phyloP scores from a whole-genome alignment of 345 rosid species.

The Aurinia saxatilis region DNA sequence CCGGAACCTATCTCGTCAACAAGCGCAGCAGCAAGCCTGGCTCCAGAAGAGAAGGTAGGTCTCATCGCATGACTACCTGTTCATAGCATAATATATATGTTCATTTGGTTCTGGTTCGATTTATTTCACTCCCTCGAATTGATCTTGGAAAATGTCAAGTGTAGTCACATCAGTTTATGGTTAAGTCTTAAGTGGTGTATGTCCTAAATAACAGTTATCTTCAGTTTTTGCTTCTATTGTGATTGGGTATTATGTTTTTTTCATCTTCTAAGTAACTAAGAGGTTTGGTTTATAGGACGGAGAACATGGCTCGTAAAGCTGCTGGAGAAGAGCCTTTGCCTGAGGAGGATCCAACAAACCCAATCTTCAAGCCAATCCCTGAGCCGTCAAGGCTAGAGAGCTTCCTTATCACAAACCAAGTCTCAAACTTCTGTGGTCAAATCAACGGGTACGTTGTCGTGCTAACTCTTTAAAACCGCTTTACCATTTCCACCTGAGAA shows the following conservation, averaged over 20 bases:
- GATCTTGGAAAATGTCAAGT: too few species aligned
- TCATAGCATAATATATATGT: background rate
- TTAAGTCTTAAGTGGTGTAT: too few species aligned
- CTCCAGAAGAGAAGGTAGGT: constrained; percentile 91
- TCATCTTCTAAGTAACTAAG: background rate
- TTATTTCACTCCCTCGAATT: too few species aligned
- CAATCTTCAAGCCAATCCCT: constrained; percentile 80
- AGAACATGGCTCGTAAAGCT: constrained; percentile 78
- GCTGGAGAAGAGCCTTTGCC: constrained; percentile 93
- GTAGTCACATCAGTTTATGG: too few species aligned
- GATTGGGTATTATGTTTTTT: too few species aligned
- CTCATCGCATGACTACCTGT: background rate
- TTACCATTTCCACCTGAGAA: background rate
- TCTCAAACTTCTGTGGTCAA: constrained; percentile 92
- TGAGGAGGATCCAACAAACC: constrained; percentile 95
- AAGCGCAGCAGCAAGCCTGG: constrained; percentile 98
- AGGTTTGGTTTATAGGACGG: constrained; percentile 49
- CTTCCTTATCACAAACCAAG: constrained; percentile 89
- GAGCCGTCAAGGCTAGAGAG: constrained; percentile 96
- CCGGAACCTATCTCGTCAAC: constrained; percentile 84
- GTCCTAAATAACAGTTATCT: background rate
- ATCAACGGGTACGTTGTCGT: constrained; percentile 68
- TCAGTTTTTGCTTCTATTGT: background rate
- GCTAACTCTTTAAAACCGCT: background rate
- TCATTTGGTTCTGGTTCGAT: too few species aligned